Conservation (phyloP, 208 protist species). For the Phytomonas sp. region DNA sequence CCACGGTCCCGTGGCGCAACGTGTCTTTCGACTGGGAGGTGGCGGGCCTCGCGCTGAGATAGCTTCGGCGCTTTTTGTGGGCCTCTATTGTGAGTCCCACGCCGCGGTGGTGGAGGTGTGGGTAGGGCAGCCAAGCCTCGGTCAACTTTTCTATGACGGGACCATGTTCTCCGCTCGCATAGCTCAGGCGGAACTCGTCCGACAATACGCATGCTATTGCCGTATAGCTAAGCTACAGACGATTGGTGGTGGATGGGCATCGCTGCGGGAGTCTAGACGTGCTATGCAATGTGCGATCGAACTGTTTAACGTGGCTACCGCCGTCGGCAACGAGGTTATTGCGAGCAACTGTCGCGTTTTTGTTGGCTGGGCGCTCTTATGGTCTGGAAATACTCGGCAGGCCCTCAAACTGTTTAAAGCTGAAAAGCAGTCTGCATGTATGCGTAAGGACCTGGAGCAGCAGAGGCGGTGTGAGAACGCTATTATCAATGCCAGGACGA, state of each 20-base stretch:
- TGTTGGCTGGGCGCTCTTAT: constrained; percentile 62
- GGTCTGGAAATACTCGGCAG: constrained; percentile 29
- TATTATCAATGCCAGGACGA: constrained; percentile 30
- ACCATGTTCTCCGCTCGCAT: constrained; percentile 30
- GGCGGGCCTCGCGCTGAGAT: background rate
- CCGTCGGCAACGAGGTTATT: constrained; percentile 33
- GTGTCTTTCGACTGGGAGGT: background rate
- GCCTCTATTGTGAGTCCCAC: constrained; percentile 4
- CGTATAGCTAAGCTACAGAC: constrained; percentile 56
- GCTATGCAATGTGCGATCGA: constrained; percentile 44
- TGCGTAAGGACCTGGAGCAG: constrained; percentile 26
- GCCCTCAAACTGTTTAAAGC: constrained; percentile 34
- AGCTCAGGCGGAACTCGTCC: constrained; percentile 29
- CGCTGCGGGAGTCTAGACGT: constrained; percentile 44
- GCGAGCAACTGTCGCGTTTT: constrained; percentile 55
- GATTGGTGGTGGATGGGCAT: constrained; percentile 70
- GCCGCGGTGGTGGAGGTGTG: constrained; percentile 11
- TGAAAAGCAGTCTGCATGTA: constrained; percentile 22
- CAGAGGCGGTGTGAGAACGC: constrained; percentile 53
- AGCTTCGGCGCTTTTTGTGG: constrained; percentile 1
- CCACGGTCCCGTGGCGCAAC: background rate
- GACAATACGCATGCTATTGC: constrained; percentile 35
- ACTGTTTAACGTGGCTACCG: constrained; percentile 28
- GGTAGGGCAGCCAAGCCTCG: constrained; percentile 23
- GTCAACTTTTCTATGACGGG: constrained; percentile 23